Evolutionary conservation across 1,139 yeast genomes (phyloP).

Genomic region (Hemisphaericaspora xylofermentans): DNA sequence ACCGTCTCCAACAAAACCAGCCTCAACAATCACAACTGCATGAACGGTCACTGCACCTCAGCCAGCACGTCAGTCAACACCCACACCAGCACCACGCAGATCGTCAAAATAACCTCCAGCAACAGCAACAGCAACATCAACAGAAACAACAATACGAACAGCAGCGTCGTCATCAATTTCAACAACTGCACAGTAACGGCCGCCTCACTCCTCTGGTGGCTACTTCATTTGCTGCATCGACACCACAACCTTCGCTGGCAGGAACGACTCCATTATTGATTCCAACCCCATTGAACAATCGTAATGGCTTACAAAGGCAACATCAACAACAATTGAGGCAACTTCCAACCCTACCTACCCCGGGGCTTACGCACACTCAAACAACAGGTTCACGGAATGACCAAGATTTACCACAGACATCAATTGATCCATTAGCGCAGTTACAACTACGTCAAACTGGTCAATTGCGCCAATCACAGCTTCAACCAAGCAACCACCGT

Average conservation of each 20-base stretch:
- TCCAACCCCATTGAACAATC: constrained; percentile 1
- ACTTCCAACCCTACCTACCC: constrained; percentile 7
- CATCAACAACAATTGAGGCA: constrained; percentile 11
- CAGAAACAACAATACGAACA: constrained; percentile 10
- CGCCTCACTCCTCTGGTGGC: neutral
- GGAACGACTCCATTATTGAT: constrained; percentile 4
- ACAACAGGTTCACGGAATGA: neutral
- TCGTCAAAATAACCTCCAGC: constrained; percentile 4
- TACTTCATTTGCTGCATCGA: neutral
- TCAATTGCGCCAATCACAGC: constrained; percentile 18
- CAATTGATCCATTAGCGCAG: constrained; percentile 6
- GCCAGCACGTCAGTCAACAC: neutral
- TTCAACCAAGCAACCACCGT: constrained; percentile 15
- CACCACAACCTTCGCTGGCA: constrained; percentile 1
- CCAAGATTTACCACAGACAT: constrained; percentile 4
- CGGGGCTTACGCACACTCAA: constrained; percentile 1
- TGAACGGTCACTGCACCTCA: neutral
- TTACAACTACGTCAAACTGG: constrained; percentile 8
- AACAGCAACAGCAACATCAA: constrained; percentile 1
- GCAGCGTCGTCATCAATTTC: constrained; percentile 10
- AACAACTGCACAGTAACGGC: constrained; percentile 2
- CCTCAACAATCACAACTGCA: constrained; percentile 4
- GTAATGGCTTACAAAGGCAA: constrained; percentile 5
- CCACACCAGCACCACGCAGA: constrained; percentile 8
- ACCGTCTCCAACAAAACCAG: constrained; percentile 4